Evolutionary conservation across 2,329 filamentous ascomycete genomes (phyloP), one percentile per base, ranked within the genome.

Genomic region (Aspergillus calidoustus): DNA sequence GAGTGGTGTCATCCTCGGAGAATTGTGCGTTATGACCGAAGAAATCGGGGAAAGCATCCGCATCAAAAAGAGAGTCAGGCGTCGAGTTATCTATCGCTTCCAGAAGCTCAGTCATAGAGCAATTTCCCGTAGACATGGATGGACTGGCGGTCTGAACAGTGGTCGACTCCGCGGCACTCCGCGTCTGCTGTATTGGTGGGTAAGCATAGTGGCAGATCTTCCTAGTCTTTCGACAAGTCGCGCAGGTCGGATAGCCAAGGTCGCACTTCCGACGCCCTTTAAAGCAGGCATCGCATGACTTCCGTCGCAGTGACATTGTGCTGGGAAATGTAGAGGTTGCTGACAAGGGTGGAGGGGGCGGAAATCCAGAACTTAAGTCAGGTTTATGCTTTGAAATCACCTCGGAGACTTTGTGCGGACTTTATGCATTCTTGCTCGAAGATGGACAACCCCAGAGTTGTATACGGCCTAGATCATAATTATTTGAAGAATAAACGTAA

Each of bases 241-340:
- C 57, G 46, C 57, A 59, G 3, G 19, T 41, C 1, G 57, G 57
- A 47, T 59, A 54, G 22, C 15, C 50, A 2, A 59, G 31, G n/a
- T 59, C 47, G 19, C 57, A 59, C 13, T 49, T 59, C 23, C 57
- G 30, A 7, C 57, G 57, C 15, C 57, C 49, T 19, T 31, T 59
- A 13, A 50, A 59, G 50, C 57, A 59, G 43, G 43, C 43, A 31
- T 54, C 41, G 25, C 57, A 59, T 7, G 57, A 54, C 17, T 54
- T 59, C 19, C 57, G 57, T 41, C 57, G 50, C 4, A 59, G 30
- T 22, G 57, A 59, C 57, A 59, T 48, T 41, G 11, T 41, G 9
- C 34, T 41, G 2, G 11, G 11, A 11, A 41, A 5, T 41, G 8
- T 13, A 4, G 13, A 5, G 4, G 34, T 41, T 13, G 34, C 34